phyloP scores from a whole-genome alignment of 2,329 filamentous ascomycete genomes.

The Chalaropsis thielavioides region DNA sequence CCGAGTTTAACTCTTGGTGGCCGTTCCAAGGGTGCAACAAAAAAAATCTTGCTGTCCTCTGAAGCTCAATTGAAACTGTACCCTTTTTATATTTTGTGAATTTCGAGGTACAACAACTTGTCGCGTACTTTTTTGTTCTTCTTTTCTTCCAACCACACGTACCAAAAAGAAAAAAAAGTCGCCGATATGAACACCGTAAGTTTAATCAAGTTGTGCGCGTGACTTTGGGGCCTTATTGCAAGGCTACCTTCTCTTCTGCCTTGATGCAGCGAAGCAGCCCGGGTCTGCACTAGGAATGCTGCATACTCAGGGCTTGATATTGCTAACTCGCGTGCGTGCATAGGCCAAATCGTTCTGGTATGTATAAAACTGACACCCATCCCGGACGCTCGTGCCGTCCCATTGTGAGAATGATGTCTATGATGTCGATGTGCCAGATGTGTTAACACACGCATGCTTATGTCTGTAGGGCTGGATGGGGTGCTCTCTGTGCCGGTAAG shows the following conservation, averaged over 20 bases:
- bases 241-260: neutral
- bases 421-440: neutral
- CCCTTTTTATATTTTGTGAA: too few species aligned
- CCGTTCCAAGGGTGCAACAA: neutral
- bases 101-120: too few species aligned
- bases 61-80: too few species aligned
- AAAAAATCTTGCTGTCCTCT: slow-evolving; percentile 5
- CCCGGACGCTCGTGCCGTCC: neutral
- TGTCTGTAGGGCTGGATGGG: slow-evolving; percentile 68
- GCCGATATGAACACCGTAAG: slow-evolving; percentile 42
- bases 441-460: slow-evolving; percentile 6
- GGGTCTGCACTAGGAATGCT: neutral
- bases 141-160: neutral
- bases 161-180: slow-evolving; percentile 2
- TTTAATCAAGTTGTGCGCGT: slow-evolving; percentile 11
- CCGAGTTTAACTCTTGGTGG: neutral
- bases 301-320: slow-evolving; percentile 7
- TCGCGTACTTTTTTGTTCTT: neutral
- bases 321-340: slow-evolving; percentile 11
- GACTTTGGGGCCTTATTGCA: neutral
- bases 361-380: neutral
- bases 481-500: slow-evolving; percentile 69
- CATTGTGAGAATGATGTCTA: slow-evolving; percentile 2
- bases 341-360: slow-evolving; percentile 55
- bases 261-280: neutral